Evolutionary conservation across 2,329 filamentous ascomycete species (phyloP).

Genomic region (Geosmithia flava): DNA sequence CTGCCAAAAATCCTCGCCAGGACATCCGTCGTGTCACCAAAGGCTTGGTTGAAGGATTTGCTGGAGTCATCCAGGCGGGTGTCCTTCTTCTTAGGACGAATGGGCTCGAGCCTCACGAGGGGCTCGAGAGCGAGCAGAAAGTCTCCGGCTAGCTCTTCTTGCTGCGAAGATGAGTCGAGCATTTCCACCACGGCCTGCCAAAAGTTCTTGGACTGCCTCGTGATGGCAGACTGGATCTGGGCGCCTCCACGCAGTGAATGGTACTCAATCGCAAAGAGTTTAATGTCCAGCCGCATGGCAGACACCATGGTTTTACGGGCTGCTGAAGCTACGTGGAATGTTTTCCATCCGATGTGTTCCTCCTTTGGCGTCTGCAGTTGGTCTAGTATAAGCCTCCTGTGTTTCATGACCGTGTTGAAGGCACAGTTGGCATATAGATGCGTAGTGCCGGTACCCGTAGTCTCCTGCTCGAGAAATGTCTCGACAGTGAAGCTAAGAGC

Average conservation of each 20-base stretch:
- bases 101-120: slow-evolving; percentile 64
- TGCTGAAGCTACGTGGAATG: slow-evolving; percentile 27
- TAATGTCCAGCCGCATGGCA: slow-evolving; percentile 34
- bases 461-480: slow-evolving; percentile 37
- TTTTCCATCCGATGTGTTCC: slow-evolving; percentile 21
- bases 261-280: slow-evolving; percentile 27
- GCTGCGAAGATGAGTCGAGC: slow-evolving; percentile 65
- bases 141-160: slow-evolving; percentile 60
- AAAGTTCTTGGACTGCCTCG: slow-evolving; percentile 46
- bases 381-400: slow-evolving; percentile 45
- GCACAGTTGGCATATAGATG: slow-evolving; percentile 52
- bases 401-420: slow-evolving; percentile 51
- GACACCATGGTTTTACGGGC: slow-evolving; percentile 37
- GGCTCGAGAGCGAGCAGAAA: slow-evolving; percentile 60
- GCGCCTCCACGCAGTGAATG: slow-evolving; percentile 42
- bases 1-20: slow-evolving; percentile 67
- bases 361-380: slow-evolving; percentile 15
- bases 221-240: slow-evolving; percentile 53
- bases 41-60: slow-evolving; percentile 66
- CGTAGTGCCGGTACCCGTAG: slow-evolving; percentile 35
- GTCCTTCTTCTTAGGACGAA: slow-evolving; percentile 42
- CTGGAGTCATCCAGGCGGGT: slow-evolving; percentile 22
- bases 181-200: slow-evolving; percentile 41
- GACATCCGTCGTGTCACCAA: slow-evolving; percentile 40
- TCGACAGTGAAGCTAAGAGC: slow-evolving; percentile 43